Conservation (phyloP, 345 rosid species). For the Linum tenue region DNA sequence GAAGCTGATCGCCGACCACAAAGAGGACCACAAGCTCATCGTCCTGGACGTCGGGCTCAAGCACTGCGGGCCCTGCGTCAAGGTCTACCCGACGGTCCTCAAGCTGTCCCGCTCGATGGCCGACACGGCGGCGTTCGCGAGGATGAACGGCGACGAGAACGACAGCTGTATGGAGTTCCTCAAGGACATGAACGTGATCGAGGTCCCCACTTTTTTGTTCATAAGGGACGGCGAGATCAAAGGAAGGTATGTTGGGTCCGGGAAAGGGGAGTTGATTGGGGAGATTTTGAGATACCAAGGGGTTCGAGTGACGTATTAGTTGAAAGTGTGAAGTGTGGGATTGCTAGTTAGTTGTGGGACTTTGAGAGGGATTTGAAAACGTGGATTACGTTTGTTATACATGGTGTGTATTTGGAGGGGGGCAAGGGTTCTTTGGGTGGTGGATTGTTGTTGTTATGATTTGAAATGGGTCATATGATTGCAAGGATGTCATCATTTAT, state of each 20-base stretch:
- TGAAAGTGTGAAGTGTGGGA: too few species aligned
- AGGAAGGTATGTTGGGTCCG: conserved; percentile 88
- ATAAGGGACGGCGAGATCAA: conserved; percentile 62
- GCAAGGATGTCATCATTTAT: too few species aligned
- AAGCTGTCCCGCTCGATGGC: conserved; percentile 73
- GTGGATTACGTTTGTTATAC: too few species aligned
- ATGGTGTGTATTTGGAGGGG: too few species aligned
- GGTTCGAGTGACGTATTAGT: conserved; percentile 60
- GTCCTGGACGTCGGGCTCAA: conserved; percentile 87
- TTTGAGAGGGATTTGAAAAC: too few species aligned
- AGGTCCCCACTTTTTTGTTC: conserved; percentile 86
- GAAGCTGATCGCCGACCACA: conserved; percentile 62
- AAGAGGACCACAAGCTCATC: conserved; percentile 53
- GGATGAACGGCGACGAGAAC: conserved; percentile 96
- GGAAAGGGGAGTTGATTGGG: conserved; percentile 92
- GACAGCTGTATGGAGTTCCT: conserved; percentile 88
- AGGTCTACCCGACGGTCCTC: conserved; percentile 82
- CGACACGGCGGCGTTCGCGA: conserved; percentile 62
- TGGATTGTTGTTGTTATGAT: too few species aligned
- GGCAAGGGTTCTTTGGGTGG: too few species aligned
- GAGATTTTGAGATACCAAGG: conserved; percentile 88
- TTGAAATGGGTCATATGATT: too few species aligned
- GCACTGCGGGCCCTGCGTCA: conserved; percentile 91
- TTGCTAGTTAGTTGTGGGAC: too few species aligned
- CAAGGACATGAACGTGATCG: conserved; percentile 70